phyloP scores from a whole-genome alignment of 1,284 basidiomycete genomes.

The Ganoderma meredithae region DNA sequence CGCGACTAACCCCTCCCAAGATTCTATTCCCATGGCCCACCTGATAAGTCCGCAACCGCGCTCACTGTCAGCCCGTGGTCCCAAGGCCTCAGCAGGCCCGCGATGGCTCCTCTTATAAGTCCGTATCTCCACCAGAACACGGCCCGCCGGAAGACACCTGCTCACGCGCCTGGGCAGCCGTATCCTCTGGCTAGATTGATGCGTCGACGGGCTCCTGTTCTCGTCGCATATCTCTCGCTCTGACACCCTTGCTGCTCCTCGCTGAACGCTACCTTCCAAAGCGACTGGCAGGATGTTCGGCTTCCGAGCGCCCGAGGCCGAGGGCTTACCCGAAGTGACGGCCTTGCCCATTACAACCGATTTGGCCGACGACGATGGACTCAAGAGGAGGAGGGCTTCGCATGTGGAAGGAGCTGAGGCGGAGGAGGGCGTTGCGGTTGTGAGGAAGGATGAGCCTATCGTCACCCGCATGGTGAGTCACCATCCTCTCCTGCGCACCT shows the following conservation, averaged over 20 bases:
- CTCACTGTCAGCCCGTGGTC: not conserved
- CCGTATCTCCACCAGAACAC: not conserved
- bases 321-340: slow-evolving; percentile 18
- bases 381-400: slow-evolving; percentile 14
- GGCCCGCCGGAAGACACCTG: not conserved
- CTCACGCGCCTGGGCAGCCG: not conserved
- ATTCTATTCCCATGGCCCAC: slow-evolving; percentile 24
- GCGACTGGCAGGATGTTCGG: slow-evolving; percentile 24
- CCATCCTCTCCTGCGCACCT: not conserved
- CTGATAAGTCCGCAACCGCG: slow-evolving; percentile 22
- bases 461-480: slow-evolving; percentile 41
- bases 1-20: not conserved
- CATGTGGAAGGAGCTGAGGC: slow-evolving; percentile 5
- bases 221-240: not conserved
- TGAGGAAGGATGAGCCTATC: slow-evolving; percentile 38
- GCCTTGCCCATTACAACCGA: slow-evolving; percentile 14
- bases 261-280: not conserved
- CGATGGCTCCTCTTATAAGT: not conserved
- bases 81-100: not conserved
- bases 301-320: slow-evolving; percentile 25
- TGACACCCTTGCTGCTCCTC: not conserved
- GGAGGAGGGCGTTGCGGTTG: slow-evolving; percentile 26
- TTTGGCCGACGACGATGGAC: slow-evolving; percentile 15
- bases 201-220: not conserved
- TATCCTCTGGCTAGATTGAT: not conserved